These are phyloP conservation scores for Carex sylvatica DNA, from an alignment of 202 grass and related monocot species.

Conservation along the genomic window DNA sequence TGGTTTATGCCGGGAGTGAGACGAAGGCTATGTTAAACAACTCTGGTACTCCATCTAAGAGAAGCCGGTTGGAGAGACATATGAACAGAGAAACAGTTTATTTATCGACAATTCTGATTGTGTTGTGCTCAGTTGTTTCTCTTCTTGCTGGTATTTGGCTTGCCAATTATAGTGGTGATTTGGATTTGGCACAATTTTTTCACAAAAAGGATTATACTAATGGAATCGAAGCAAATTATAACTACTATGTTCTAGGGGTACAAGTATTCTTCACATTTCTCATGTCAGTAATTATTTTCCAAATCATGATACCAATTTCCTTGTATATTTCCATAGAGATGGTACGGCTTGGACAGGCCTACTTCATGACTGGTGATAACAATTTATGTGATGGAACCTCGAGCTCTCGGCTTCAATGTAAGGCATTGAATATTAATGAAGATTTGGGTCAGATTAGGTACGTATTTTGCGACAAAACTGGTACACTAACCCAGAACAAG, in stretches of 20 bases:
- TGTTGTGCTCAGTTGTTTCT: slow-evolving; percentile 49
- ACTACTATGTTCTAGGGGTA: slow-evolving; percentile 71
- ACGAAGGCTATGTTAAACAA: slow-evolving; percentile 95
- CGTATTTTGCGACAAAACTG: slow-evolving; percentile 91
- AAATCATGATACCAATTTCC: slow-evolving; percentile 95
- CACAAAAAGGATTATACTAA: slow-evolving; percentile 62
- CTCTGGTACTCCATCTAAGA: slow-evolving; percentile 59
- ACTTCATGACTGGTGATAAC: slow-evolving; percentile 82
- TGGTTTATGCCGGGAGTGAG: slow-evolving; percentile 69
- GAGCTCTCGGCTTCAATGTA: slow-evolving; percentile 72
- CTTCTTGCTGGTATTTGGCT: slow-evolving; percentile 65
- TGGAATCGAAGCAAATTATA: slow-evolving; percentile 41
- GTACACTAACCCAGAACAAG: slow-evolving; percentile 89
- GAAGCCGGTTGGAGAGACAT: slow-evolving; percentile 65
- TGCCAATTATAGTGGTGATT: slow-evolving; percentile 32
- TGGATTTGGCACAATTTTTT: slow-evolving; percentile 73
- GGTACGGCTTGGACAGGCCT: slow-evolving; percentile 75
- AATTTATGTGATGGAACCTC: slow-evolving; percentile 55
- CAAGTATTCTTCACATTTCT: slow-evolving; percentile 77
- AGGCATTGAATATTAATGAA: slow-evolving; percentile 92
- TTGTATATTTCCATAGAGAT: slow-evolving; percentile 92
- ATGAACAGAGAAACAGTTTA: slow-evolving; percentile 88
- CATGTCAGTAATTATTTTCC: slow-evolving; percentile 93
- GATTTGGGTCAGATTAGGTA: slow-evolving; percentile 87
- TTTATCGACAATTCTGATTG: slow-evolving; percentile 65